Conservation (phyloP, 768 basidiomycete genomes). For the Tricholoma terreum region DNA sequence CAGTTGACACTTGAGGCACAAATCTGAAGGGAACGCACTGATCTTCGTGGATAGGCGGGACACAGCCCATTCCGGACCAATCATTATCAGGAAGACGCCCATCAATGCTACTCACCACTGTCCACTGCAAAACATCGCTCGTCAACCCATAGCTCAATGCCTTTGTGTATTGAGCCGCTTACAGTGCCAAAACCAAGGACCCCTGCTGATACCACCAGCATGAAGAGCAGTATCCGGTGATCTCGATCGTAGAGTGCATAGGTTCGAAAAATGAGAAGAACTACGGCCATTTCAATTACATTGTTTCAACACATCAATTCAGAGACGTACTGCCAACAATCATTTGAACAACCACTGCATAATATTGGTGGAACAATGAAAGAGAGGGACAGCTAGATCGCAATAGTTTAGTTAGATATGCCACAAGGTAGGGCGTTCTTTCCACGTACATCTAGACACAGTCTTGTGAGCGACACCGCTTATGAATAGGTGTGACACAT, state of each 20-base stretch:
- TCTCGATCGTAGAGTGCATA: slow-evolving; percentile 38
- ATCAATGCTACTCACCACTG: slow-evolving; percentile 14
- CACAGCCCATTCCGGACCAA: slow-evolving; percentile 16
- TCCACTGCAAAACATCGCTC: slow-evolving; percentile 16
- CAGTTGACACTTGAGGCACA: not conserved
- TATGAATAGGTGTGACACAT: not conserved
- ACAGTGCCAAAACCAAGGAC: slow-evolving; percentile 29
- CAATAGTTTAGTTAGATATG: not conserved
- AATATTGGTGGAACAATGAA: slow-evolving; percentile 26
- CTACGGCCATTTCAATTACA: slow-evolving; percentile 12
- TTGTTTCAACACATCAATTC: not conserved
- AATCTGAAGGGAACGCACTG: slow-evolving; percentile 13
- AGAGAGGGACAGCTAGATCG: slow-evolving; percentile 24
- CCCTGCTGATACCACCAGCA: slow-evolving; percentile 21
- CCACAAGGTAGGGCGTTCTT: not conserved
- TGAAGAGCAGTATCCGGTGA: slow-evolving; percentile 23
- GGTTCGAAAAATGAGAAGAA: slow-evolving; percentile 36
- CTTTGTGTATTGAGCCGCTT: slow-evolving; percentile 3
- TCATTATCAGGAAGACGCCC: not conserved
- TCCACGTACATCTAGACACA: slow-evolving; percentile 3
- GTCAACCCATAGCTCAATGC: not conserved
- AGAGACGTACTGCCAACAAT: slow-evolving; percentile 34
- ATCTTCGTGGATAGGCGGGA: slow-evolving; percentile 16
- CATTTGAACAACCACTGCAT: slow-evolving; percentile 33
- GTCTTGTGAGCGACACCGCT: not conserved